Evolutionary conservation across 1,284 basidiomycete genomes (phyloP), one percentile per base, ranked within the genome.

Genomic region (Sphaerobolus stellatus): DNA sequence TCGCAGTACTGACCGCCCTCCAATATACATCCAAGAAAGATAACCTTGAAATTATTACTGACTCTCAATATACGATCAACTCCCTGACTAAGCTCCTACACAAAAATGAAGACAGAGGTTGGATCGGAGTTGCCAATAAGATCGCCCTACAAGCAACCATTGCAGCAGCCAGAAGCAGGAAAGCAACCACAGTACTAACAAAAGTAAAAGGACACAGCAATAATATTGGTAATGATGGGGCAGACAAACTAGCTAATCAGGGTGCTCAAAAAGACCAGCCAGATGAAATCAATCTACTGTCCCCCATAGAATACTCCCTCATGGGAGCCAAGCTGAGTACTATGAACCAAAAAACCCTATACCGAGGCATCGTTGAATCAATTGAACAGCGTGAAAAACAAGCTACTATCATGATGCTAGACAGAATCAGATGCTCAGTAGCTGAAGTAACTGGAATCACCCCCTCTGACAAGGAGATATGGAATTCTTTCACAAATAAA

Each of bases 21-120:
- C 55, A 63, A 28, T 29, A 22, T 1, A 34, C 46, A 16, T 27
- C 33, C 3, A 7, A 28, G 3, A 30, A 45, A 11, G 34, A 28
- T 1, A 40, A 48, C 8, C 53, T 66, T 4, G 16, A 50, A 9
- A 53, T 64, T 6, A 27, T 30, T 2, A 62, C 45, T 9, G 64
- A 65, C 58, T 65, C 64, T 4, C 59, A 52, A 46, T 61, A 61
- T 30, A 50, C 56, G 0, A 64, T 68, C 9, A 36, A 59, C 7
- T 58, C 46, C 1, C 53, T 62, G n/a, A 65, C 59, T 8, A 59
- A 52, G 45, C 31, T 58, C 46, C 40, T 59, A 2, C 9, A 49
- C 22, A 47, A 53, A 29, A 58, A 56, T 49, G 62, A 67, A 45
- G 62, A 67, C 27, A 27, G 45, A 5, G 66, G 64, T 3, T 64